These are phyloP conservation scores for Darksidea phi DNA, from an alignment of 495 filamentous ascomycete genomes.

Conservation along the genomic window DNA sequence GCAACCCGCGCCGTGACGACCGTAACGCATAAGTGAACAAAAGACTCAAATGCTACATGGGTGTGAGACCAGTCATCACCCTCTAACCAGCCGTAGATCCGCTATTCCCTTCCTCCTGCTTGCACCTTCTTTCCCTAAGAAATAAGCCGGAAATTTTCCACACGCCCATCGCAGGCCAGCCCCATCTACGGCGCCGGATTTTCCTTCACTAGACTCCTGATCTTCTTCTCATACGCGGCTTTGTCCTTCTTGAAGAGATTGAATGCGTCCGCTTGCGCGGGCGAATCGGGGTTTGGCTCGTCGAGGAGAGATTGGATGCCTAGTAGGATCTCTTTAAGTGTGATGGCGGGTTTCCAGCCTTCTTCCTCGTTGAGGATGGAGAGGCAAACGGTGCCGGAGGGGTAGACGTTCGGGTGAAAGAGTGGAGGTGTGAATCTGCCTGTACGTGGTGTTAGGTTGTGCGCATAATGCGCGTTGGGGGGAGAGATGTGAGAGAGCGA, in stretches of 20 bases:
- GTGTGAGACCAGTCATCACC: no score
- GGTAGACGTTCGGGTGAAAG: constrained; percentile 99
- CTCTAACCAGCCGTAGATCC: no score
- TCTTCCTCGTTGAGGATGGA: constrained; percentile 99
- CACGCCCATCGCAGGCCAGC: not conserved
- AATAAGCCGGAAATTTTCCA: no score
- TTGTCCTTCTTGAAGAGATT: constrained; percentile 93
- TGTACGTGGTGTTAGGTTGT: constrained; percentile 42
- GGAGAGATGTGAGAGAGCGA: no score
- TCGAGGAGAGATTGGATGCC: constrained; percentile 94
- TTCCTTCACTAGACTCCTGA: constrained; percentile 81
- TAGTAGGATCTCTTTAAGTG: constrained; percentile 92
- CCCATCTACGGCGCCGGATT: constrained; percentile 62
- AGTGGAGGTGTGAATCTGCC: constrained; percentile 96
- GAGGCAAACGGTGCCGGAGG: constrained; percentile 94
- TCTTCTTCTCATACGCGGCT: constrained; percentile 79
- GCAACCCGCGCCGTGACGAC: not conserved
- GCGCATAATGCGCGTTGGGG: not conserved
- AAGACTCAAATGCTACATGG: no score
- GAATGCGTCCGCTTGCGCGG: constrained; percentile 96
- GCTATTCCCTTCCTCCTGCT: no score
- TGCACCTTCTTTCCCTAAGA: no score
- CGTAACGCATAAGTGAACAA: not conserved
- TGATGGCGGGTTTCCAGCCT: constrained; percentile 97
- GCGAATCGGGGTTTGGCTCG: constrained; percentile 95